Base-by-base conservation (phyloP, 1,284 basidiomycete species). In the Sanghuangporus sanghuang region DNA sequence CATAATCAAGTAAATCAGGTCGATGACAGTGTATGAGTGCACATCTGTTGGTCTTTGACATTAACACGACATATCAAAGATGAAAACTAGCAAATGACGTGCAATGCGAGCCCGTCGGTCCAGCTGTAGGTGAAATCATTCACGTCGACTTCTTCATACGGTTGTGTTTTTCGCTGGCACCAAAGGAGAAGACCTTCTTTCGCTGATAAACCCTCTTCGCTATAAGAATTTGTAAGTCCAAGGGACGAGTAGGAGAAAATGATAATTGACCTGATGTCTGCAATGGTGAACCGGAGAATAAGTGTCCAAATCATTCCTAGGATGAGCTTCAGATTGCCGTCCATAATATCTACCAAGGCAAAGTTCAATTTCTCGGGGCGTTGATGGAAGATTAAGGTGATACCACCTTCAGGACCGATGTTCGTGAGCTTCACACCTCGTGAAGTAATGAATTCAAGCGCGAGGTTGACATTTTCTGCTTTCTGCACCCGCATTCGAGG, bases 281-380 rank as follows among this genome's bases (percentile, higher is more conserved):
- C 95, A 68, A 99, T 98, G 27, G 96, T 97, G 75, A 98, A 99
- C 2, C 95, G 89, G 39, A 97, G 83, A 72, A 99, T 96, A 46
- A 99, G 83, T 0, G 95, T 97, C 96, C 96, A 99, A 70, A 99
- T 98, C 93, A 98, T 96, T 40, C 96, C 96, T 16, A 99, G 84
- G 60, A 97, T 98, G 63, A 99, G 90, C 76, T 99, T 99, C 66
- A 96, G 77, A 74, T 98, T 98, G 35, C 96, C 96, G 73, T 99
- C 96, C 65, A 98, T 95, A 72, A 98, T 98, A 74, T 99, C 96
- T 94, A 70, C 14, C 42, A 32, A 52, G 50, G 59, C 16, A 52
- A 23, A 35, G 27, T 39, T 65, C 35, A 11, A 57, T 59, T 40
- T 54, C n/a, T 27, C 39, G 38, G 23, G 16, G 9, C 7, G 18